phyloP scores from a whole-genome alignment of 129 eudicot species.

The Artemisia tridentata region DNA sequence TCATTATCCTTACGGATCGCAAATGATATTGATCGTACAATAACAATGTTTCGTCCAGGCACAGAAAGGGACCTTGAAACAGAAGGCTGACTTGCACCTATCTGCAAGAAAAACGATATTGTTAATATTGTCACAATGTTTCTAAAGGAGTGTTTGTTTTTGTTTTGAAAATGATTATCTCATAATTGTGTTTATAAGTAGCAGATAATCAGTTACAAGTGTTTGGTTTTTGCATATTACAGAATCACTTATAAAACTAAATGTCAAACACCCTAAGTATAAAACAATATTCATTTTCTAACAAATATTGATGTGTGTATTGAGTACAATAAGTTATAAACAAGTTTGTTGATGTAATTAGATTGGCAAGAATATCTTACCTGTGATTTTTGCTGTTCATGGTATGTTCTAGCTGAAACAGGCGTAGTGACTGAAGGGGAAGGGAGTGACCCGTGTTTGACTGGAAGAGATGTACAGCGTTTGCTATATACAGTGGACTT shows the following conservation, averaged over 20 bases:
- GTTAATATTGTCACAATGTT: neutral
- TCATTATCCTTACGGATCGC: conserved; percentile 47
- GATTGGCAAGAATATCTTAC: conserved; percentile 34
- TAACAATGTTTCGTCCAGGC: conserved; percentile 66
- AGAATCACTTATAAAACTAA: too few species aligned
- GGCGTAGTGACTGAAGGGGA: conserved; percentile 60
- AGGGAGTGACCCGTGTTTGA: conserved; percentile 51
- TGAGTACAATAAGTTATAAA: neutral
- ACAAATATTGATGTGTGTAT: neutral
- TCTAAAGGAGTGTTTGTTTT: too few species aligned
- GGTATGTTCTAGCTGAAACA: conserved; percentile 53
- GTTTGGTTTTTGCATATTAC: too few species aligned
- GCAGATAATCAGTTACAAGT: too few species aligned
- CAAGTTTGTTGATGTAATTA: neutral
- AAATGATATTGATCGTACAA: conserved; percentile 74
- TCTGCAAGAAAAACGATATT: conserved; percentile 39
- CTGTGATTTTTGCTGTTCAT: conserved; percentile 51
- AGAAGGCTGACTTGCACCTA: conserved; percentile 34
- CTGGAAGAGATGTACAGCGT: conserved; percentile 80
- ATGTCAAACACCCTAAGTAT: neutral
- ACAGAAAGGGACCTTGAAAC: conserved; percentile 84
- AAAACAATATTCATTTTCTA: neutral
- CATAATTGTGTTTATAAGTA: too few species aligned
- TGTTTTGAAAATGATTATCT: too few species aligned
- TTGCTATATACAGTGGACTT: conserved; percentile 39